Conservation (phyloP, 169 alveolate genomes). For the Cryptosporidium meleagridis region DNA sequence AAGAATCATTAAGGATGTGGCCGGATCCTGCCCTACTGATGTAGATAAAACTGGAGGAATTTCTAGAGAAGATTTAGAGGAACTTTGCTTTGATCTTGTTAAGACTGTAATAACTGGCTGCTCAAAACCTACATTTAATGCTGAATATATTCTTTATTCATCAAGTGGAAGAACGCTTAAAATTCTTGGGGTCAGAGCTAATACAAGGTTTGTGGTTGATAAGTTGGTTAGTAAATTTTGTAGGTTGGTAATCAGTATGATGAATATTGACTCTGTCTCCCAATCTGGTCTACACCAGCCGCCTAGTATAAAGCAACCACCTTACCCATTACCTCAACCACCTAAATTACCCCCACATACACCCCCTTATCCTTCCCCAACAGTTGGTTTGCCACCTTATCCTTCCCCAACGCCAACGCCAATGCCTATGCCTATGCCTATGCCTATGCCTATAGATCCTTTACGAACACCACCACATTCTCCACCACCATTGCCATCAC, state of each 20-base stretch:
- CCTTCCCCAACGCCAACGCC: background rate
- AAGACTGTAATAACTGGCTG: background rate
- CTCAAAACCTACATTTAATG: background rate
- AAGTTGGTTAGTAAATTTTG: conserved; percentile 1
- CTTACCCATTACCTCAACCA: conserved; percentile 5
- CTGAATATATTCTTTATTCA: background rate
- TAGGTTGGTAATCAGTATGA: background rate
- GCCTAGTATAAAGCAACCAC: background rate
- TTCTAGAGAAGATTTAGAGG: background rate
- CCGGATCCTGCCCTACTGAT: background rate
- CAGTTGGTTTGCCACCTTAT: background rate
- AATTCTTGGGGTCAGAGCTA: background rate
- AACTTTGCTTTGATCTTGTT: background rate
- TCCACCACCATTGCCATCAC: too few relatives aligned
- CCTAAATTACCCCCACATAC: background rate
- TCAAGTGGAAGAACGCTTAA: background rate
- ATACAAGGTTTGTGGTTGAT: background rate
- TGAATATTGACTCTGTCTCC: background rate
- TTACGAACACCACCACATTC: too few relatives aligned
- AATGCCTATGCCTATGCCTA: background rate
- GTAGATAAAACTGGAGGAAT: background rate
- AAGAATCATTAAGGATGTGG: background rate
- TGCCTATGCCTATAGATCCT: background rate
- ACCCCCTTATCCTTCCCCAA: background rate
- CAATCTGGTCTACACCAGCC: background rate